These are phyloP conservation scores for Sugiyamaella pinicola DNA, from an alignment of 1,139 yeast genomes.

Conservation along the genomic window DNA sequence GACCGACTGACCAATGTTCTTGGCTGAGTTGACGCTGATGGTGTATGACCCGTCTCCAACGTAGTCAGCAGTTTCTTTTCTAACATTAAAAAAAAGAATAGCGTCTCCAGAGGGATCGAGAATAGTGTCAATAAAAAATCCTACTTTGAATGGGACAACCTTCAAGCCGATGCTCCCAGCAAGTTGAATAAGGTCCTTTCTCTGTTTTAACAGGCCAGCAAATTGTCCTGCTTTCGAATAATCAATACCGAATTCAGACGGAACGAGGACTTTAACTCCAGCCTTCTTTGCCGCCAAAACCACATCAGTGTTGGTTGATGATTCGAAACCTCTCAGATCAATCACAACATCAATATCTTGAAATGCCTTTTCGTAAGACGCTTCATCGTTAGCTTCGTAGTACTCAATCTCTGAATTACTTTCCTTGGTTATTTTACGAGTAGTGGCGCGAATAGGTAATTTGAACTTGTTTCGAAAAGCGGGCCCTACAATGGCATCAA, in stretches of 20 bases:
- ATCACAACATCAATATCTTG: conserved; percentile 55
- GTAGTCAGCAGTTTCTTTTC: conserved; percentile 38
- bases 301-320: conserved; percentile 26
- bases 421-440: conserved; percentile 39
- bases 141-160: conserved; percentile 51
- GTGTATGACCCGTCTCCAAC: conserved; percentile 43
- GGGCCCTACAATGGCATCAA: conserved; percentile 48
- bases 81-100: conserved; percentile 10
- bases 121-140: conserved; percentile 47
- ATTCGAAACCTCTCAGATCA: conserved; percentile 43
- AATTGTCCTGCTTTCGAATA: conserved; percentile 35
- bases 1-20: conserved; percentile 53
- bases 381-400: conserved; percentile 21
- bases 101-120: conserved; percentile 15
- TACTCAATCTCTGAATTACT: conserved; percentile 36
- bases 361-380: conserved; percentile 42
- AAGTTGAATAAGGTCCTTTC: conserved; percentile 46
- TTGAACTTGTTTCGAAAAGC: conserved; percentile 47
- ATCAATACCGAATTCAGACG: conserved; percentile 64
- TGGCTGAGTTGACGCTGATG: conserved; percentile 45
- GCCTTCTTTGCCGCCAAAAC: conserved; percentile 46
- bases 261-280: conserved; percentile 56
- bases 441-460: conserved; percentile 53
- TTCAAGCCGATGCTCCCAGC: conserved; percentile 54
- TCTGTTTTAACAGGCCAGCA: conserved; percentile 47